Conservation (phyloP, 352 stramenopile genomes). For the Halophytophthora batemanensis region DNA sequence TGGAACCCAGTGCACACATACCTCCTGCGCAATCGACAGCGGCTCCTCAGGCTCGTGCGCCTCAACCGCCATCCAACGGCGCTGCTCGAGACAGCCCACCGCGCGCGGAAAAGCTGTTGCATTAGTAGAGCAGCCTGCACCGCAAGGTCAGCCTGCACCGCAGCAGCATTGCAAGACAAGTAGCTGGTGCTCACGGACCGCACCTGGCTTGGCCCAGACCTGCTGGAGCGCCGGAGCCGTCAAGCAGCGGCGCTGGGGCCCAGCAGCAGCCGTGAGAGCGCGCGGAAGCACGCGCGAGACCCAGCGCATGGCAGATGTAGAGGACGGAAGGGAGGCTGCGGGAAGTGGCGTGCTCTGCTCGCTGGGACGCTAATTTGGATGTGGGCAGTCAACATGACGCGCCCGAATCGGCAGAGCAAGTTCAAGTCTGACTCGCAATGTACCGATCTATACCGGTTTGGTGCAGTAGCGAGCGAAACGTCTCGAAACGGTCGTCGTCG, state of each 20-base stretch:
- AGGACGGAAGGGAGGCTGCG: constrained; percentile 1
- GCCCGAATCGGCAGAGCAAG: constrained; percentile 9
- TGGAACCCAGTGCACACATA: constrained; percentile 5
- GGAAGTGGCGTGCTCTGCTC: too few relatives aligned
- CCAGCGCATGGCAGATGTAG: constrained; percentile 13
- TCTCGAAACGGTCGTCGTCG: too few relatives aligned
- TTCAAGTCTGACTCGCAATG: constrained; percentile 8
- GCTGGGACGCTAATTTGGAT: constrained; percentile 19
- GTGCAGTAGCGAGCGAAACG: too few relatives aligned
- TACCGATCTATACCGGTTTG: not conserved
- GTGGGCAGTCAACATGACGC: constrained; percentile 7
- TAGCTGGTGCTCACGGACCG: too few relatives aligned
- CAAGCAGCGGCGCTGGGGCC: constrained; percentile 9
- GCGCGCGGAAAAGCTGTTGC: constrained; percentile 8
- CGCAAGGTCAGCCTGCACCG: too few relatives aligned
- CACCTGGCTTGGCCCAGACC: constrained; percentile 25
- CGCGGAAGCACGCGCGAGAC: constrained; percentile 22
- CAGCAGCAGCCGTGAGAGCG: constrained; percentile 3
- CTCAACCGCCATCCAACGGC: too few relatives aligned
- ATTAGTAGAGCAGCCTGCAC: too few relatives aligned
- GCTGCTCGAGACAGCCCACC: constrained; percentile 16
- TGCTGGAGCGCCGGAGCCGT: constrained; percentile 11
- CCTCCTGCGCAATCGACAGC: constrained; percentile 25
- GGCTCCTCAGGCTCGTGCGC: constrained; percentile 7
- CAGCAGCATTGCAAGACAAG: too few relatives aligned